A percentile compares a stretch with the other conserved stretches of the same genome.
Evolutionary conservation across 371 early-diverging fungal genomes (phyloP).

Genomic region (Actinomucor elegans): DNA sequence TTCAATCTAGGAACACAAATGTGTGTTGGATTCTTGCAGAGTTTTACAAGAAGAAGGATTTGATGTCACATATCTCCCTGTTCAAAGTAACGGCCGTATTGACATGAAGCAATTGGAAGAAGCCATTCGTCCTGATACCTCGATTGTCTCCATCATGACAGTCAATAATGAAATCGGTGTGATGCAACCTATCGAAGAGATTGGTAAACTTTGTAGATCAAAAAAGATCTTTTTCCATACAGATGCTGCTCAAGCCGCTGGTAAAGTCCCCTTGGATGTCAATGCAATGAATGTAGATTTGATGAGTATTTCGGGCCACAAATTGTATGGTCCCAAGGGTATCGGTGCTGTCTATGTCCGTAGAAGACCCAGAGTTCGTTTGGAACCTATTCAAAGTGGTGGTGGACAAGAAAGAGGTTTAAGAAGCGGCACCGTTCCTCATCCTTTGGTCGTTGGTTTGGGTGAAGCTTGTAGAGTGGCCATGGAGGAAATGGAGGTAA

Average conservation of each 20-base stretch:
- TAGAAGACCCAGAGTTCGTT: constrained; percentile 93
- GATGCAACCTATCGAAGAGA: constrained; percentile 95
- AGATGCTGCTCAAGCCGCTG: constrained; percentile 99
- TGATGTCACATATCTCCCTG: constrained; percentile 98
- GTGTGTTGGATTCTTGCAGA: constrained; percentile 98
- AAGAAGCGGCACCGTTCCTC: constrained; percentile 97
- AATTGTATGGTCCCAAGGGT: constrained; percentile 99
- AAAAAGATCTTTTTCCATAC: constrained; percentile 96
- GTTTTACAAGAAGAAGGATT: constrained; percentile 97
- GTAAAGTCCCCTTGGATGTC: constrained; percentile 98
- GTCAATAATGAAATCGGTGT: constrained; percentile 99
- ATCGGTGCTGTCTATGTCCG: constrained; percentile 97
- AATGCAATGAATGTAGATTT: constrained; percentile 96
- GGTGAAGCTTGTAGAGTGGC: constrained; percentile 96
- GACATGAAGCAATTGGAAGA: constrained; percentile 76
- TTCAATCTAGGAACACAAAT: constrained; percentile 92
- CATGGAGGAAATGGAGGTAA: constrained; percentile 85
- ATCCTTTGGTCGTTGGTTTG: constrained; percentile 95
- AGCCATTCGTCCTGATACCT: constrained; percentile 93
- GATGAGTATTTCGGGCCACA: constrained; percentile 98
- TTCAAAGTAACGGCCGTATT: constrained; percentile 86
- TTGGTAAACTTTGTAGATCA: constrained; percentile 87
- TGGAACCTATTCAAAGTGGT: constrained; percentile 93
- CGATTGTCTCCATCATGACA: constrained; percentile 96
- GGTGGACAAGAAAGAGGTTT: constrained; percentile 99